Base-by-base conservation (phyloP, 1,284 basidiomycete genomes). In the Kalmanozyma brasiliensis region DNA sequence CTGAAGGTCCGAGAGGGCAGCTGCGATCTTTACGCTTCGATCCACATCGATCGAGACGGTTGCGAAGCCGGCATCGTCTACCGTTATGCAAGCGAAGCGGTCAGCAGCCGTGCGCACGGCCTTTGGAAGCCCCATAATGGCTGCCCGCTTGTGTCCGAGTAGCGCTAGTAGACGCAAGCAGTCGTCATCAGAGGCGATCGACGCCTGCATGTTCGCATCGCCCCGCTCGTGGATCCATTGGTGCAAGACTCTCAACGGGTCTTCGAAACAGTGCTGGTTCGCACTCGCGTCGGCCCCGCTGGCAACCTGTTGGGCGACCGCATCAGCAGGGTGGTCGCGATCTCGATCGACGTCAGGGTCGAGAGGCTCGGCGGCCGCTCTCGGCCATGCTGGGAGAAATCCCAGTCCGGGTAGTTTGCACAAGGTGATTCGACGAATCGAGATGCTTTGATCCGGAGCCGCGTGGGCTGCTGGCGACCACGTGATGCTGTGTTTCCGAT, bases 171-270 rank as follows among this genome's bases (percentile, higher is more conserved):
- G 24, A 16, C 49, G 49, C 6, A 70, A 22, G 24, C 67, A 70
- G 51, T 70, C 67, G 44, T 70, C 67, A 26, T 70, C 67, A 24
- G 67, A 70, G 16, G 58, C 67, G 26, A 70, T 61, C 47, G 67
- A 70, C 2, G 61, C 49, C 43, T 49, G 46, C 45, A 61, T 48
- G 26, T 32, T 24, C 7, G 38, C 49, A 42, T 43, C 41, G 22
- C 35, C 49, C 13, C 23, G 36, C 14, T 47, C n/a, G 42, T 69
- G 66, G 14, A 70, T 65, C 67, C 67, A 70, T 14, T 30, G 33
- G 53, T 65, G 67, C 41, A 70, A 35, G 17, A 52, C 67, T 44
- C 65, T 52, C 29, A 70, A 29, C 10, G 67, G 67, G 17, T 70
- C 67, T n/a, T 70, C 53, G 38, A 34, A 33, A 52, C 67, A 61